Conservation (phyloP, 495 filamentous ascomycete genomes). For the Daldinia childiae region DNA sequence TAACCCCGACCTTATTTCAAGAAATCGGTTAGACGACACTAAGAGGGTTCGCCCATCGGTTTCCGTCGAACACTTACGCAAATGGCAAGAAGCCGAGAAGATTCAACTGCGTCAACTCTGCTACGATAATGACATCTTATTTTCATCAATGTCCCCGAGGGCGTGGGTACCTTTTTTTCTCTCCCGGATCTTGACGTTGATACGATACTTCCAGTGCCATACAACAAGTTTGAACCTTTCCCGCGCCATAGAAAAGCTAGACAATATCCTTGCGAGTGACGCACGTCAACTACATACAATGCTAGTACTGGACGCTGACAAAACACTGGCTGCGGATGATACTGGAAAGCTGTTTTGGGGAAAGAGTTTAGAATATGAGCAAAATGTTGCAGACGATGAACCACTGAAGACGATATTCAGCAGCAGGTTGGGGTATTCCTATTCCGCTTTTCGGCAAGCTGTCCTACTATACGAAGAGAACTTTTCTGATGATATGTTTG, state of each 20-base stretch:
- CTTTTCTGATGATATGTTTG: slow-evolving; percentile 54
- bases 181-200: neutral
- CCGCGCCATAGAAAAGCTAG: neutral
- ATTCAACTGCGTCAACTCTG: slow-evolving; percentile 60
- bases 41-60: slow-evolving; percentile 48
- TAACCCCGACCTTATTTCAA: slow-evolving; percentile 46
- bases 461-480: slow-evolving; percentile 65
- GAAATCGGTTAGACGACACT: slow-evolving; percentile 54
- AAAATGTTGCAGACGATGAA: neutral
- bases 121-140: slow-evolving; percentile 58
- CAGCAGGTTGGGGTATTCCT: slow-evolving; percentile 61
- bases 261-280: neutral
- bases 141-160: slow-evolving; percentile 44
- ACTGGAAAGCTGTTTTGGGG: slow-evolving; percentile 66
- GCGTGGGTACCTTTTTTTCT: no score
- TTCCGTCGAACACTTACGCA: slow-evolving; percentile 55
- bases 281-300: slow-evolving; percentile 49
- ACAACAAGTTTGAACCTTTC: neutral
- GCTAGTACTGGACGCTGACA: slow-evolving; percentile 68
- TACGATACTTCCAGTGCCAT: neutral
- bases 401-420: slow-evolving; percentile 60
- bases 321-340: slow-evolving; percentile 64
- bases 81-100: slow-evolving; percentile 65
- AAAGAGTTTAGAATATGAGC: no score
- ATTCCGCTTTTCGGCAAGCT: slow-evolving; percentile 66